phyloP scores from a whole-genome alignment of 441 rosid species.

The Populus hybrid region DNA sequence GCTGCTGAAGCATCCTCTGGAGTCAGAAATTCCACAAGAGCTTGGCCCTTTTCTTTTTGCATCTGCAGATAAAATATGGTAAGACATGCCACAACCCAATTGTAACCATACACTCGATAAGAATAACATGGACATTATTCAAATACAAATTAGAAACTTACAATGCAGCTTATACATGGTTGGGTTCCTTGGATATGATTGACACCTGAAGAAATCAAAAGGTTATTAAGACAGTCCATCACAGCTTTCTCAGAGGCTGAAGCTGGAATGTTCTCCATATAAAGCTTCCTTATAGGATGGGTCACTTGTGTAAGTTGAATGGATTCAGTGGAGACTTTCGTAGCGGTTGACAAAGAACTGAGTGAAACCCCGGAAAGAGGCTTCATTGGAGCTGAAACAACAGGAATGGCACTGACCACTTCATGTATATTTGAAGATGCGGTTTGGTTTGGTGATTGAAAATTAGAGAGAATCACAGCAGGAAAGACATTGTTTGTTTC shows the following conservation, averaged over 20 bases:
- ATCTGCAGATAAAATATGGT: constrained; percentile 45
- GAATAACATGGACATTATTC: constrained; percentile 17
- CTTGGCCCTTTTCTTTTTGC: constrained; percentile 78
- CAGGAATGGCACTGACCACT: constrained; percentile 36
- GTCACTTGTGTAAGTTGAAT: constrained; percentile 87
- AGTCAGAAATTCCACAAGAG: constrained; percentile 88
- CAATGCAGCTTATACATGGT: constrained; percentile 91
- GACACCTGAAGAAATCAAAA: constrained; percentile 64
- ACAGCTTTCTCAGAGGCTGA: constrained; percentile 79
- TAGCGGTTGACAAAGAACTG: constrained; percentile 32
- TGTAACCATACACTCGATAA: constrained; percentile 17
- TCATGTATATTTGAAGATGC: constrained; percentile 39
- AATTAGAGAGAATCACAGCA: constrained; percentile 39
- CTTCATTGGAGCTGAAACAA: constrained; percentile 36
- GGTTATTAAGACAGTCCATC: constrained; percentile 57
- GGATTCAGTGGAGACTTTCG: constrained; percentile 48
- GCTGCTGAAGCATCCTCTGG: constrained; percentile 95
- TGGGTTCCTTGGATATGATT: constrained; percentile 59
- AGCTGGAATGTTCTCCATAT: constrained; percentile 73
- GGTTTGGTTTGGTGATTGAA: constrained; percentile 38
- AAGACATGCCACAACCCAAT: constrained; percentile 16
- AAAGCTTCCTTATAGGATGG: constrained; percentile 82
- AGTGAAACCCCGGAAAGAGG: constrained; percentile 40
- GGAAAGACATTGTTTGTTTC: constrained; percentile 30
- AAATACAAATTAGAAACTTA: constrained; percentile 43